Evolutionary conservation across 768 basidiomycete genomes (phyloP).

Genomic region (Fomitopsis serialis): DNA sequence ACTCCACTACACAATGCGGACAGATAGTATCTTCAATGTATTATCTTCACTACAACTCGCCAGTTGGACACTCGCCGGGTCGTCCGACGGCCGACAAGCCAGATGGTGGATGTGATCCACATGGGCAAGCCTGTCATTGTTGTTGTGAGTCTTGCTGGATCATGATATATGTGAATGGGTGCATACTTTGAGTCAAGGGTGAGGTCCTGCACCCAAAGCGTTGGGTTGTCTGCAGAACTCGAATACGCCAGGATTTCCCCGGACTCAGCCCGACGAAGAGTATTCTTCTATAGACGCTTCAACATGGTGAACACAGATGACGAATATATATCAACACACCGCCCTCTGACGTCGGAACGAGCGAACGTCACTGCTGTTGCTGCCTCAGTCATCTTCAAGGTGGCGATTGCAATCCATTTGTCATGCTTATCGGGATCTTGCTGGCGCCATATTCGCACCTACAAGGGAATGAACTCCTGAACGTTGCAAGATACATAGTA

Average conservation of each 20-base stretch:
- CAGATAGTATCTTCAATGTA: slow-evolving; percentile 71
- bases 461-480: slow-evolving; percentile 18
- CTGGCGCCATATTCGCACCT: slow-evolving; percentile 84
- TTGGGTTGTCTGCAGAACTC: slow-evolving; percentile 23
- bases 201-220: slow-evolving; percentile 42
- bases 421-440: slow-evolving; percentile 18
- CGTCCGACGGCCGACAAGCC: slow-evolving; percentile 61
- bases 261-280: slow-evolving; percentile 85
- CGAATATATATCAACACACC: slow-evolving; percentile 31
- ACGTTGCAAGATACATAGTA: not conserved
- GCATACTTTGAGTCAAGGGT: slow-evolving; percentile 50
- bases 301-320: not conserved
- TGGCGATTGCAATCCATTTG: slow-evolving; percentile 53
- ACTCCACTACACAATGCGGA: slow-evolving; percentile 47
- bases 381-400: slow-evolving; percentile 67
- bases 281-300: slow-evolving; percentile 32
- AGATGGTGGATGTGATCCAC: slow-evolving; percentile 75
- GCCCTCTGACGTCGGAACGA: slow-evolving; percentile 28
- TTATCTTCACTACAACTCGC: slow-evolving; percentile 93
- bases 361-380: slow-evolving; percentile 79
- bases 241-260: slow-evolving; percentile 69
- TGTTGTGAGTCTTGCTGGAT: not conserved
- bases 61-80: slow-evolving; percentile 39
- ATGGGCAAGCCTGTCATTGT: slow-evolving; percentile 57
- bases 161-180: not conserved